Evolutionary conservation across 257 asterid species (phyloP).

Genomic region (Scutellaria barbata): DNA sequence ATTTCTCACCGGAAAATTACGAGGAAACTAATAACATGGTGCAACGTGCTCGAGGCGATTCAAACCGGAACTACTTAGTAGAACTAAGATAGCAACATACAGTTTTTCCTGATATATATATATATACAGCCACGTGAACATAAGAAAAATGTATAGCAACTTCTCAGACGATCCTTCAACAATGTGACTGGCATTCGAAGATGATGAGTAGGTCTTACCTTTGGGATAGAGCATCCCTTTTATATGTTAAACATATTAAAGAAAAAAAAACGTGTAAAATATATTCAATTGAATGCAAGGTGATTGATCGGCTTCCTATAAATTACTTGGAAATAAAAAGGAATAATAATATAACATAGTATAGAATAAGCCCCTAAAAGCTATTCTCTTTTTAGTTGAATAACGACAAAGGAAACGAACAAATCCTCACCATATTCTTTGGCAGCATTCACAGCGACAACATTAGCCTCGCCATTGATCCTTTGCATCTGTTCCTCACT

Average conservation of each 20-base stretch:
- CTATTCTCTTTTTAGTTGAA: slow-evolving; percentile 2
- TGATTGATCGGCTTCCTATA: not conserved
- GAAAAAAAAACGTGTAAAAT: not conserved
- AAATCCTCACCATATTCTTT: slow-evolving; percentile 77
- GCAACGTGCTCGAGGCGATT: slow-evolving; percentile 9
- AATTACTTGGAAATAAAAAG: slow-evolving; percentile 4
- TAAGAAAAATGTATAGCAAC: no score
- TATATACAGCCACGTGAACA: no score
- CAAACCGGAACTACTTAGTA: not conserved
- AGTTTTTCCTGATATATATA: no score
- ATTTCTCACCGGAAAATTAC: not conserved
- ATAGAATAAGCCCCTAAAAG: not conserved
- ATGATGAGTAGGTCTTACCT: not conserved
- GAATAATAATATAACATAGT: not conserved
- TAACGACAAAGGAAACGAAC: slow-evolving; percentile 11
- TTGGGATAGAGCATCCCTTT: not conserved
- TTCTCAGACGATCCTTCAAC: not conserved
- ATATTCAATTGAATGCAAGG: not conserved
- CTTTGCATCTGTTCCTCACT: slow-evolving; percentile 94
- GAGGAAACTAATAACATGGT: not conserved
- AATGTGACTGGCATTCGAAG: slow-evolving; percentile 2
- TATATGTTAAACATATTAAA: slow-evolving; percentile 19
- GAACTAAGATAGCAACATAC: not conserved
- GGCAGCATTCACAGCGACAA: slow-evolving; percentile 90
- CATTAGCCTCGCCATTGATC: slow-evolving; percentile 97